Evolutionary conservation across 2,329 filamentous ascomycete genomes (phyloP), one percentile per base, ranked within the genome.

Genomic region (Neoascochyta sp.): DNA sequence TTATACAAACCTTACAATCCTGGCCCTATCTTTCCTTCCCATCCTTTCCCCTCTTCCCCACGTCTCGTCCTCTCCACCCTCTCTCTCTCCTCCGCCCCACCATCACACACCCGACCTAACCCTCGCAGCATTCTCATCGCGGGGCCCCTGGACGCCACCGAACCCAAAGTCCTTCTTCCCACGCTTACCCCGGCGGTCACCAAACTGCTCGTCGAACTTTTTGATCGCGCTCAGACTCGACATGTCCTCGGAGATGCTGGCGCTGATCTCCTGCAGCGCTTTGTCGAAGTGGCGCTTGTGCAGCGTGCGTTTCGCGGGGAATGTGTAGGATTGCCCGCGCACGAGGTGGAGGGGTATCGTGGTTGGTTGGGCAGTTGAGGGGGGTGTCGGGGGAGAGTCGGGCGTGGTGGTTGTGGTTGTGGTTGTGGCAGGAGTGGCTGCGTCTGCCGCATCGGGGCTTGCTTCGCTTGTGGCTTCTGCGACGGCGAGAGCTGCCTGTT

Each of bases 201-300:
- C 90, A 60, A 89, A 98, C 60, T 90, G 84, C 65, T 95, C 86
- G 57, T 98, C 92, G 55, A 96, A 98, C 65, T 93, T 93, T 50
- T 86, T 77, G 51, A 98, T 95, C 9, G 86, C 85, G 44, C 79
- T 78, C 41, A 98, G 69, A 17, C 80, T 86, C 27, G 78, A 73
- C 90, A 95, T 96, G 54, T 98, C 89, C 62, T 95, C 90, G 50
- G 80, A 89, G 45, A 95, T 89, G 51, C 86, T 93, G 0, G 92
- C 88, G 33, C 83, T 86, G 47, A 98, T 95, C 63, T 96, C 89
- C 50, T 79, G 76, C 51, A 95, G 71, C 2, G 87, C 92, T 45
- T 79, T 83, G 10, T 89, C 83, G 54, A 98, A 96, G 64, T 98
- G 92, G 2, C 71, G 62, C 13, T 66, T 63, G 3, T 68, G 71